Evolutionary conservation across 164 flowering plant genomes (phyloP).

Genomic region (Santalum album): DNA sequence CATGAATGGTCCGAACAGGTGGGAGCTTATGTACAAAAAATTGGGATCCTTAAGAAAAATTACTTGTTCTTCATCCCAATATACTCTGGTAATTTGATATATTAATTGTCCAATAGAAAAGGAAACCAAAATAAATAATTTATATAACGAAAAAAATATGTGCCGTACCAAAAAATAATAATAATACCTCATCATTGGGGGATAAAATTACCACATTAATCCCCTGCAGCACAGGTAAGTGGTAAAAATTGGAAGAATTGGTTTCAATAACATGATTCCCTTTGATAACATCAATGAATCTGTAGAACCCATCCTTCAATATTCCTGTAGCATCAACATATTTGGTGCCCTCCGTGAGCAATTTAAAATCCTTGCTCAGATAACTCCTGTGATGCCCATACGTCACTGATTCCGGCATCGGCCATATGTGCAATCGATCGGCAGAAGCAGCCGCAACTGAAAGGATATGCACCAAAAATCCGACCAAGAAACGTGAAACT

Average conservation of each 20-base stretch:
- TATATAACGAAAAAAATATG: too few relatives aligned
- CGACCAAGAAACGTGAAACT: too few relatives aligned
- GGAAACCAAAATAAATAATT: too few relatives aligned
- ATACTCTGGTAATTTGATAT: too few relatives aligned
- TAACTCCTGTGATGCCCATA: slow-evolving; percentile 31
- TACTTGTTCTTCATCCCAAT: too few relatives aligned
- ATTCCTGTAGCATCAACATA: slow-evolving; percentile 49
- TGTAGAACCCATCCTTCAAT: slow-evolving; percentile 54
- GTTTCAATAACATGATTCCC: slow-evolving; percentile 39
- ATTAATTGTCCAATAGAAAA: too few relatives aligned
- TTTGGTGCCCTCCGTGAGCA: slow-evolving; percentile 37
- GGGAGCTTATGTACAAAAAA: too few relatives aligned
- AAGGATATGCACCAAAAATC: too few relatives aligned
- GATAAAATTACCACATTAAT: slow-evolving; percentile 45
- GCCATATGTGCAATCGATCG: slow-evolving; percentile 52
- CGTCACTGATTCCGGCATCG: slow-evolving; percentile 54
- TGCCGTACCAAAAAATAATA: too few relatives aligned
- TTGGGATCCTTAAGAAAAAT: too few relatives aligned
- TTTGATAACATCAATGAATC: slow-evolving; percentile 35
- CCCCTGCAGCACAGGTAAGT: slow-evolving; percentile 30
- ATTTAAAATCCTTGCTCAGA: slow-evolving; percentile 37
- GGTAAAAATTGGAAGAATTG: slow-evolving; percentile 16
- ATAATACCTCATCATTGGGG: slow-evolving; percentile 56
- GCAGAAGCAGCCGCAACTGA: slow-evolving; percentile 9
- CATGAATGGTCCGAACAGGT: too few relatives aligned